Evolutionary conservation across 2,329 filamentous ascomycete species (phyloP), one percentile per base, ranked within the genome.

Genomic region (Neopestalotiopsis sp.): DNA sequence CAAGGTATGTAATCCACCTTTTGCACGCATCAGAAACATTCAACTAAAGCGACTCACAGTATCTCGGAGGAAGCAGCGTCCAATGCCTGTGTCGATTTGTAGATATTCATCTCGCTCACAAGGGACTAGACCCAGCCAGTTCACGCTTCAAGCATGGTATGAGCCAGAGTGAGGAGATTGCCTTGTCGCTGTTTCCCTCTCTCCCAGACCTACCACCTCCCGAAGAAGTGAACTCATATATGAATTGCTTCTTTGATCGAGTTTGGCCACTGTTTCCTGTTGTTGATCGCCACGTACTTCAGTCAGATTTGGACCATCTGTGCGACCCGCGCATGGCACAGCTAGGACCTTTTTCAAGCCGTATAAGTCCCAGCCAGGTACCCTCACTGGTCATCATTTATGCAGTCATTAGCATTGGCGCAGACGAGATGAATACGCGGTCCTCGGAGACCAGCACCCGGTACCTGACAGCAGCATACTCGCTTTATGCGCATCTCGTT

Each of bases 81-180:
- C 74, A 76, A 63, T 74, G 73, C 12, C 67, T 76, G 3, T 73
- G 69, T 38, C 67, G 66, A 49, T 76, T 76, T 45, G 71, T 74
- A 53, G 75, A 76, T 32, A 63, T 76, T 14, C 69, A 73, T 67
- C 72, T 76, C 12, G 58, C 68, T 17, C 65, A 69, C 34, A 69
- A 71, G 45, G 70, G 74, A 3, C 69, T 75, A 4, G 67, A 45
- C 30, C 72, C 73, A 0, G 40, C 72, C 3, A 69, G 71, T 17
- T 67, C 71, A n/a, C 68, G 68, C 12, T 76, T 76, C 57, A 69
- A 68, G 13, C 67, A 71, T 57, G 74, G 74, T 3, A 76, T 76
- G 71, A 70, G 70, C 24, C 70, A 73, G 42, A 71, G 71, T 13
- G 74, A 75, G 49, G 73, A 75, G 56, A 74, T 73, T n/a, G 61